Evolutionary conservation across 2,329 filamentous ascomycete genomes (phyloP).

Genomic region (Fusarium anthophilum): DNA sequence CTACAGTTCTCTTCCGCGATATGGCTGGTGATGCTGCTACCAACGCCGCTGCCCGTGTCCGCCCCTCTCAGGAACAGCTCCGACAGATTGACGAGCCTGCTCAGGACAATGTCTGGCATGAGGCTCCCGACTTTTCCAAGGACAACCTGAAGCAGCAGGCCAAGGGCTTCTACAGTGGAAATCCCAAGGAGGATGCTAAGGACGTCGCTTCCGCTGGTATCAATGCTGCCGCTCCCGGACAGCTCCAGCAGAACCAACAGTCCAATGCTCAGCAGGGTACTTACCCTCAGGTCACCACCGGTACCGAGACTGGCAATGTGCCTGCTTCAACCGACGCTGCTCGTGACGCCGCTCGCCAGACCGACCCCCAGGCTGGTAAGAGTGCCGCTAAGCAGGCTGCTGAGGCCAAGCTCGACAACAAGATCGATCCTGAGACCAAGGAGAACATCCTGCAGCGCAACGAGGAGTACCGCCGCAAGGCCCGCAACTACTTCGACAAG

Average conservation of each 20-base stretch:
- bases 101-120: slow-evolving; percentile 93
- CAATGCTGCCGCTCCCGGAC: slow-evolving; percentile 60
- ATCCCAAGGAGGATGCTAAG: slow-evolving; percentile 66
- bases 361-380: slow-evolving; percentile 54
- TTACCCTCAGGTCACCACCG: slow-evolving; percentile 58
- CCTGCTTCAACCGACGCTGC: slow-evolving; percentile 6
- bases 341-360: slow-evolving; percentile 44
- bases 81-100: slow-evolving; percentile 83
- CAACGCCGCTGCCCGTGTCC: slow-evolving; percentile 78
- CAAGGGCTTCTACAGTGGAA: slow-evolving; percentile 68
- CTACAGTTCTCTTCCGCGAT: slow-evolving; percentile 81
- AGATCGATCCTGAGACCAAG: slow-evolving; percentile 72
- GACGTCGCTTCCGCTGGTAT: slow-evolving; percentile 67
- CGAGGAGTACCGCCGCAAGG: slow-evolving; percentile 57
- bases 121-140: slow-evolving; percentile 79
- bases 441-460: slow-evolving; percentile 56
- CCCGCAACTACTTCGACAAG: slow-evolving; percentile 79
- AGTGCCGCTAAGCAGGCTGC: slow-evolving; percentile 53
- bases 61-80: slow-evolving; percentile 81
- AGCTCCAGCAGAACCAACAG: slow-evolving; percentile 41
- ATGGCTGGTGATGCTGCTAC: slow-evolving; percentile 90
- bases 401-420: slow-evolving; percentile 67
- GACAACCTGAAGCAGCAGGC: slow-evolving; percentile 75
- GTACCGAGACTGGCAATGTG: slow-evolving; percentile 27
- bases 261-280: slow-evolving; percentile 1